Conservation (phyloP, 2,329 filamentous ascomycete species). For the Sporothrix brasiliensis region DNA sequence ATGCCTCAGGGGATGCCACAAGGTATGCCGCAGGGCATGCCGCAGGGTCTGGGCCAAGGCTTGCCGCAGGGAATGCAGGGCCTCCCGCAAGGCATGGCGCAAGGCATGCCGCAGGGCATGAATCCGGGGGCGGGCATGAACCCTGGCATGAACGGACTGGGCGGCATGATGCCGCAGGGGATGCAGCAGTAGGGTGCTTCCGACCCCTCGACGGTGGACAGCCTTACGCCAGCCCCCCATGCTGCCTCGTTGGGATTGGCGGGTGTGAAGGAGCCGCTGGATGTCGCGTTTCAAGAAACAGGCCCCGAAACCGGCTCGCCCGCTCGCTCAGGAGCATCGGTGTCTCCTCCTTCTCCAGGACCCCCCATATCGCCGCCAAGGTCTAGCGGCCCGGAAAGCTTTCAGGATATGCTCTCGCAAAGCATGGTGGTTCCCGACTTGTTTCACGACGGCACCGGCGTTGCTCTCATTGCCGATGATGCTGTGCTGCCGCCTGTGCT, state of each 20-base stretch:
- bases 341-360: neutral
- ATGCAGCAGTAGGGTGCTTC: constrained; percentile 37
- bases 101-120: constrained; percentile 31
- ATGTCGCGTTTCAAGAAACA: neutral
- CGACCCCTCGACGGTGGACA: neutral
- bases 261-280: neutral
- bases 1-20: constrained; percentile 29
- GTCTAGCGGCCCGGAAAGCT: neutral
- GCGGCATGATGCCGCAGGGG: constrained; percentile 58
- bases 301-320: no score
- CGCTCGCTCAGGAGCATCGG: no score
- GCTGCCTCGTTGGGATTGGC: neutral
- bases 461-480: neutral
- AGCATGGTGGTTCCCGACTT: neutral
- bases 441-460: neutral
- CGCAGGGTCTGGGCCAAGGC: constrained; percentile 33
- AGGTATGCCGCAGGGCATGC: constrained; percentile 29
- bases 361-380: no score
- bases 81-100: constrained; percentile 29
- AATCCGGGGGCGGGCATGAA: constrained; percentile 25
- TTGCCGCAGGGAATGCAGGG: constrained; percentile 33
- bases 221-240: neutral
- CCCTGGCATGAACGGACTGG: constrained; percentile 47
- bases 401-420: constrained; percentile 2
- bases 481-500: no score